Percentiles rank a stretch among this genome's conserved stretches.
Evolutionary conservation across 192 early-diverging fungal genomes (phyloP).

Genomic region (Gonapodya prolifera): DNA sequence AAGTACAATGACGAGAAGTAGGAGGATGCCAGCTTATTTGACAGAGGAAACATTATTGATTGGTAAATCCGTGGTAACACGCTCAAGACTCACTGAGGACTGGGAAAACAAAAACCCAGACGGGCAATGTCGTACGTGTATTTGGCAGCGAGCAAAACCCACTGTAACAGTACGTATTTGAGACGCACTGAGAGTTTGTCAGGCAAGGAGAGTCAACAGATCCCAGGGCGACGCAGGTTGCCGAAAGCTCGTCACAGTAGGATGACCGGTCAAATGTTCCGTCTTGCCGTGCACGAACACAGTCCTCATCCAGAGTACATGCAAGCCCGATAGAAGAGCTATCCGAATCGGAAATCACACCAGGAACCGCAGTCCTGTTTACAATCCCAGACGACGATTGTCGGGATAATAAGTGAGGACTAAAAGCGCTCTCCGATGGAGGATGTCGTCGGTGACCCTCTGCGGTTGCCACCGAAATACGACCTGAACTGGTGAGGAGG

Average conservation of each 20-base stretch:
- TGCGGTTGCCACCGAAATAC: too few relatives aligned
- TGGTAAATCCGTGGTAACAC: background rate
- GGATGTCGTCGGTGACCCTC: too few relatives aligned
- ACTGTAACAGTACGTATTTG: background rate
- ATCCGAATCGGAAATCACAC: background rate
- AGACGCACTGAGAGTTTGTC: background rate
- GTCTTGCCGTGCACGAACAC: background rate
- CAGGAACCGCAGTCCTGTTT: background rate
- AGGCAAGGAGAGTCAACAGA: background rate
- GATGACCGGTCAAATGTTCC: background rate
- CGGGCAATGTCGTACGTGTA: background rate
- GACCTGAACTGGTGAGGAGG: too few relatives aligned
- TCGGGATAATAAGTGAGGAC: background rate
- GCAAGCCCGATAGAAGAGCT: background rate
- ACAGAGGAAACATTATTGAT: background rate
- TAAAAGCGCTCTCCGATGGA: background rate
- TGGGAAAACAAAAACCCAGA: background rate
- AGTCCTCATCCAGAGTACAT: background rate
- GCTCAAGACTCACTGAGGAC: background rate
- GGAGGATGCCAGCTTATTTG: background rate
- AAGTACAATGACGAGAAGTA: background rate
- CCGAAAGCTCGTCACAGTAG: background rate
- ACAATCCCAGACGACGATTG: background rate
- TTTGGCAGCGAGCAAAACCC: background rate
- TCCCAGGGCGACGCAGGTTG: background rate